Percentiles rank a stretch among this genome's conserved stretches.
phyloP scores from a whole-genome alignment of 2,329 filamentous ascomycete genomes.

The Pestalotiopsis sp. region DNA sequence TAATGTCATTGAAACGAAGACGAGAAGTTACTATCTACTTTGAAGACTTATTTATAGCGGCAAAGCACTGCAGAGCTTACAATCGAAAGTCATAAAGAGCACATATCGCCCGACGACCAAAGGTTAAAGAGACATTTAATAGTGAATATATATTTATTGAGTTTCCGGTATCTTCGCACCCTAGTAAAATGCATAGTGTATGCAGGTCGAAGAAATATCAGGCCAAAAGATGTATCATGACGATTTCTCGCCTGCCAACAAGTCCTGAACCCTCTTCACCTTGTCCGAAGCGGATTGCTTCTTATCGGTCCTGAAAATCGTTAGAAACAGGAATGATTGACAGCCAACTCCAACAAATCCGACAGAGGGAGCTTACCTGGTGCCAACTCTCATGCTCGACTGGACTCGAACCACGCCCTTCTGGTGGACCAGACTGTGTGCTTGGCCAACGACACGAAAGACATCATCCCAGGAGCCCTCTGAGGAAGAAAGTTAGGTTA shows the following conservation, averaged over 20 bases:
- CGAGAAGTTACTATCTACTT: too few relatives aligned
- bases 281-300: slow-evolving; percentile 81
- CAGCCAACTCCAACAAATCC: slow-evolving; percentile 4
- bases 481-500: slow-evolving; percentile 35
- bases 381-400: slow-evolving; percentile 84
- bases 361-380: slow-evolving; percentile 56
- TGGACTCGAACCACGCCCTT: slow-evolving; percentile 83
- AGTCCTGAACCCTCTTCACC: slow-evolving; percentile 62
- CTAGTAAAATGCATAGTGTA: not conserved
- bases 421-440: slow-evolving; percentile 76
- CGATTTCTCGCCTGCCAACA: slow-evolving; percentile 39
- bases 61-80: too few relatives aligned
- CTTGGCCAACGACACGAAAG: slow-evolving; percentile 83
- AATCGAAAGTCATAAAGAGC: too few relatives aligned
- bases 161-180: not conserved
- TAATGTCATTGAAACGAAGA: too few relatives aligned
- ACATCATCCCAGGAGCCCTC: slow-evolving; percentile 92
- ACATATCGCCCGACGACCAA: too few relatives aligned
- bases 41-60: too few relatives aligned
- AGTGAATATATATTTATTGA: not conserved
- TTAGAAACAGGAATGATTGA: not conserved
- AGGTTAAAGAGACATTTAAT: not conserved
- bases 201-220: not conserved
- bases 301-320: slow-evolving; percentile 74
- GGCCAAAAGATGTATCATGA: not conserved